These are phyloP conservation scores for Sporothrix euskadiensis DNA, from an alignment of 2,329 filamentous ascomycete genomes.

Conservation along the genomic window DNA sequence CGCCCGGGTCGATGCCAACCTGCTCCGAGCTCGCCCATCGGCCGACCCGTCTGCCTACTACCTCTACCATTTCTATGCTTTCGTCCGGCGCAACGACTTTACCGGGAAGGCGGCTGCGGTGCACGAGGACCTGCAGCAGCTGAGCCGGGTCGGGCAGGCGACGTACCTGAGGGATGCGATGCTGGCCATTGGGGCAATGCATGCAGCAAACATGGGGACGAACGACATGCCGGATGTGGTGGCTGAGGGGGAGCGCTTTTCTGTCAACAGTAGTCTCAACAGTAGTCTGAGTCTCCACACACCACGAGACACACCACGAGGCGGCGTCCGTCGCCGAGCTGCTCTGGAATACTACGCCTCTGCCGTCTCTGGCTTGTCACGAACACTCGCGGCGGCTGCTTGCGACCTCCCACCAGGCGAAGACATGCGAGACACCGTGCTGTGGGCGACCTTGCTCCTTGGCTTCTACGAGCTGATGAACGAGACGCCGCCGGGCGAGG, in stretches of 20 bases:
- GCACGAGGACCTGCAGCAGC: constrained; percentile 8
- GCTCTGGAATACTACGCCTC: constrained; percentile 4
- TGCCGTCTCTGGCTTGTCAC: neutral
- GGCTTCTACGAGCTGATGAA: constrained; percentile 19
- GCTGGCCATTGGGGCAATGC: neutral
- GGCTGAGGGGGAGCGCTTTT: neutral
- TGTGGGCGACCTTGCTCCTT: neutral
- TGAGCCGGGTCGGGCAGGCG: neutral
- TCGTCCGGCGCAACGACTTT: constrained; percentile 11
- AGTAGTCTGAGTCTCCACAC: neutral
- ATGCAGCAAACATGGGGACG: neutral
- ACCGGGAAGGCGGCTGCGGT: constrained; percentile 6
- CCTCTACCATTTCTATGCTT: neutral
- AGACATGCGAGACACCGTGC: neutral
- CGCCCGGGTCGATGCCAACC: neutral
- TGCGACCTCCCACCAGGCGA: neutral
- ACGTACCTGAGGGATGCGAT: constrained; percentile 10
- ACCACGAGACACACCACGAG: neutral
- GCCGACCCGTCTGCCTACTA: neutral
- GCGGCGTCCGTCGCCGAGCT: neutral
- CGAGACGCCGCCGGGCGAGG: neutral
- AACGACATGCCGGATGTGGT: neutral
- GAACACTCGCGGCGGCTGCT: neutral
- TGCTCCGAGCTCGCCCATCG: neutral
- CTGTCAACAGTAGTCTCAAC: neutral